Base-by-base conservation (phyloP, 805 yeast genomes). In the Candida succiphila region DNA sequence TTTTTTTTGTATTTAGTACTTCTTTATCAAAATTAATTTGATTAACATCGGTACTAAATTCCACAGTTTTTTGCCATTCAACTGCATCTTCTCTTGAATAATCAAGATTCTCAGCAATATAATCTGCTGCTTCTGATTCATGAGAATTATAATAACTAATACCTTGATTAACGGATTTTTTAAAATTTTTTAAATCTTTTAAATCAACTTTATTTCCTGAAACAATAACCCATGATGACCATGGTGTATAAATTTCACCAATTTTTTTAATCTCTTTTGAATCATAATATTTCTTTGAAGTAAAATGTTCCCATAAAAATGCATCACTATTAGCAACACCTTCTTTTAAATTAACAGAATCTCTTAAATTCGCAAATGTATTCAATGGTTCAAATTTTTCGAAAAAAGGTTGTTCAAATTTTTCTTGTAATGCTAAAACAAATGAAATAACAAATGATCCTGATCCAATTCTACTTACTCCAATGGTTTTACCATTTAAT, bases 291-390 rank as follows among this genome's bases (percentile, higher is more conserved):
- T 73, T 75, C 51, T 87, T 87, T 23, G 88, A 75, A 1, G 96
- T 87, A 63, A 87, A 87, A 56, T 82, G 71, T 50, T 87, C 96
- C 96, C 96, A 87, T 95, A 88, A 82, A 56, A 87, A 87, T 2
- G 89, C 94, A 50, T 87, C 96, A 24, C 78, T 65, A 16, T 65
- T 52, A 21, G 54, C 56, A 17, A 67, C 63, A 3, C 52, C 61
- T 10, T 56, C 65, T 38, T 56, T 59, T 43, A 60, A 58, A 56
- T 85, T 85, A 25, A 87, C 96, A 2, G 87, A 76, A 41, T 75
- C 84, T 40, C 96, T 67, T 47, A 87, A 65, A 49, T 81, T 83
- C 49, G 71, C 68, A 60, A 87, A 87, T 39, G 70, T 83, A 42
- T 75, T 64, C 42, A 78, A 62, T 14, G 80, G 61, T 16, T 74